Base-by-base conservation (phyloP, 768 basidiomycete genomes). In the Kwoniella botswanensis region DNA sequence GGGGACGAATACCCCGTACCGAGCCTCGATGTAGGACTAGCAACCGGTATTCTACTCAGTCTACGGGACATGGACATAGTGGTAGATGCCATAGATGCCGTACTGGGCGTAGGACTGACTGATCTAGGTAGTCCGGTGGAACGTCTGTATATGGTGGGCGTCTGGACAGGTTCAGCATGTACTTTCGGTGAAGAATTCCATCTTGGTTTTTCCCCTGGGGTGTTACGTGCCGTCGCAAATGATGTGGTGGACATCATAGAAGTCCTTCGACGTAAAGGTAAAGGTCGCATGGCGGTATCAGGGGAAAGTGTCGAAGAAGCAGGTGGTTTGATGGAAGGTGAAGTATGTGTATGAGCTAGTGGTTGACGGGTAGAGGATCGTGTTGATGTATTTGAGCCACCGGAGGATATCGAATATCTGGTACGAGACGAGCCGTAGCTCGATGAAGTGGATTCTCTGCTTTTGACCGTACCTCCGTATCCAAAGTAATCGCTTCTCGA, bases 171-270 rank as follows among this genome's bases (percentile, higher is more conserved):
- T n/a, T 68, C 65, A 5, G 63, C 15, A 4, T 52, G 58, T 24
- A 68, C 55, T 66, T 71, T 73, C 0, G 73, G 64, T 4, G 75
- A 75, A 4, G 67, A 42, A 42, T 79, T 77, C 78, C 78, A 79
- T n/a, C 70, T 53, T 15, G 78, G 76, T 60, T 70, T 71, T 3
- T 74, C 74, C 1, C 53, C 41, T 2, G 60, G 52, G 9, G 70
- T 41, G 13, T 70, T 56, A 4, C 61, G 67, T 13, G 68, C 58
- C 2, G 73, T 74, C 7, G 65, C 46, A 5, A 41, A 24, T 22
- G 70, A 69, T 29, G n/a, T 65, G 53, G 42, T 41, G 2, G 73
- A 73, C 21, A 63, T 18, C 44, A 50, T 70, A 15, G 71, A 65
- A 6, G 63, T 46, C 35, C 65, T 56, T 15, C 35, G 55, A 13